Evolutionary conservation across 2,329 filamentous ascomycete genomes (phyloP).

Genomic region (Colletotrichum simmondsii): DNA sequence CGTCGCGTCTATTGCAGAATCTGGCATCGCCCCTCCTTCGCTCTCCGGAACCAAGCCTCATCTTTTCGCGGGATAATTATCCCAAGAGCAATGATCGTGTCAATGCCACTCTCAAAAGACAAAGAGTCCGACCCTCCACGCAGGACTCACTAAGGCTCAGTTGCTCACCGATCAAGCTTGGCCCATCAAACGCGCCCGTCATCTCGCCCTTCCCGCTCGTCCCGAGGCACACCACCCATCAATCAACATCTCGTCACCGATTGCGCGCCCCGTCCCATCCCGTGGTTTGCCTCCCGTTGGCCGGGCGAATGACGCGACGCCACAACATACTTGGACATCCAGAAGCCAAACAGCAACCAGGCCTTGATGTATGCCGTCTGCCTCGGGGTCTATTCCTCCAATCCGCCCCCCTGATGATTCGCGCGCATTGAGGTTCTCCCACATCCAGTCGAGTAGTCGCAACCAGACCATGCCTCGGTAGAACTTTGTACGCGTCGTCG

Average conservation of each 20-base stretch:
- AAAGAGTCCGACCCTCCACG: neutral
- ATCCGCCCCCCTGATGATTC: neutral
- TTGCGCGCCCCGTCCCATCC: conserved; percentile 19
- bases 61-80: neutral
- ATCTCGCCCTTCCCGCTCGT: neutral
- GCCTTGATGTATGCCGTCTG: neutral
- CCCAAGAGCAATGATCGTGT: neutral
- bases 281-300: conserved; percentile 7
- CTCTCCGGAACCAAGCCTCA: neutral
- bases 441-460: neutral
- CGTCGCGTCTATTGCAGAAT: neutral
- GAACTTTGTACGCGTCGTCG: neutral
- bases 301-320: conserved; percentile 4
- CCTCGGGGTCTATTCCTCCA: neutral
- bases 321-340: neutral
- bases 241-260: neutral
- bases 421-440: no score
- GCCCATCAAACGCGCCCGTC: neutral
- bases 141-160: neutral
- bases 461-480: neutral
- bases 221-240: neutral
- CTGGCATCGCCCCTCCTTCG: neutral
- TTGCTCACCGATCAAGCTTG: neutral
- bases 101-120: neutral
- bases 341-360: neutral